Evolutionary conservation across 1,284 basidiomycete species (phyloP).

Genomic region (Cryptococcus sp.): DNA sequence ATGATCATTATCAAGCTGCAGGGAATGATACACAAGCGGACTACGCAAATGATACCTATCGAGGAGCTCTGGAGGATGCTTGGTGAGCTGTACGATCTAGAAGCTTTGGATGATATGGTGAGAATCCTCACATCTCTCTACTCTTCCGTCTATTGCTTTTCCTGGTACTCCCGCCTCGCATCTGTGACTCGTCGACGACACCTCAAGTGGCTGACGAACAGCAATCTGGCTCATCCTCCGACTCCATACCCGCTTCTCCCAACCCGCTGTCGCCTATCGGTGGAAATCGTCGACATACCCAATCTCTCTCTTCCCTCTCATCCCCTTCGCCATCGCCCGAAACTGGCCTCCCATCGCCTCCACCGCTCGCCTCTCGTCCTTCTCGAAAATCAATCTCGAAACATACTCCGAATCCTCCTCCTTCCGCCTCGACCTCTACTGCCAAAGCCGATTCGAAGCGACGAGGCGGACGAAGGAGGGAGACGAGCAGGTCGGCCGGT

Average conservation of each 20-base stretch:
- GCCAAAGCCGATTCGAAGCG: neutral
- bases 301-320: constrained; percentile 11
- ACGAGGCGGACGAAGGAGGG: no score
- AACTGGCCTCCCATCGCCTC: no score
- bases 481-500: constrained; percentile 16
- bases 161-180: no score
- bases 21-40: constrained; percentile 26
- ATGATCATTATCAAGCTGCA: constrained; percentile 36
- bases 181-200: neutral
- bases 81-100: constrained; percentile 65
- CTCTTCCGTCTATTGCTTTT: no score
- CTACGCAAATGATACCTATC: constrained; percentile 49
- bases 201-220: neutral
- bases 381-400: neutral
- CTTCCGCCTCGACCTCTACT: no score
- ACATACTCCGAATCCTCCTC: neutral
- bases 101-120: constrained; percentile 67
- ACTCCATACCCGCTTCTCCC: constrained; percentile 15
- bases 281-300: neutral
- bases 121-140: constrained; percentile 34
- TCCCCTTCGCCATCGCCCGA: constrained; percentile 6
- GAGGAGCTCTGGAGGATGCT: constrained; percentile 70
- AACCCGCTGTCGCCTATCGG: constrained; percentile 8
- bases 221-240: constrained; percentile 2
- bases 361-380: no score